Evolutionary conservation across 257 asterid species (phyloP).

Genomic region (Echites panduratus): DNA sequence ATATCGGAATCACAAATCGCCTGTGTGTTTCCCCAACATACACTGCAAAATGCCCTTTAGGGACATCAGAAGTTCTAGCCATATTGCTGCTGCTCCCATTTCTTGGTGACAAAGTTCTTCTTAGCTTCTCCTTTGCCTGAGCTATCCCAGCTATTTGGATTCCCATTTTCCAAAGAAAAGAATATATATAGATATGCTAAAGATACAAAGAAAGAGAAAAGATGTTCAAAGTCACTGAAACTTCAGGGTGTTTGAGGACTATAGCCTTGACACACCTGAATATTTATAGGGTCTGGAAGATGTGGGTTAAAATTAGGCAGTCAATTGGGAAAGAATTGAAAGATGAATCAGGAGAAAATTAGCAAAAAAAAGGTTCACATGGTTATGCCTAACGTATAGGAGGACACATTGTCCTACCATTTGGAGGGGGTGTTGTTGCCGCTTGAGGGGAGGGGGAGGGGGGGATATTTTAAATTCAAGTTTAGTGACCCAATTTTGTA

Average conservation of each 20-base stretch:
- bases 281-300: slow-evolving; percentile 17
- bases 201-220: no score
- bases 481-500: background rate
- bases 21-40: slow-evolving; percentile 23
- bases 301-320: no score
- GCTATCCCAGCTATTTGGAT: slow-evolving; percentile 39
- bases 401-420: slow-evolving; percentile 64
- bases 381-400: slow-evolving; percentile 58
- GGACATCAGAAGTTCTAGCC: slow-evolving; percentile 14
- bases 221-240: background rate
- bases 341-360: slow-evolving; percentile 38
- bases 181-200: no score
- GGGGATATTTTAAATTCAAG: no score
- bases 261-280: background rate
- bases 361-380: slow-evolving; percentile 56
- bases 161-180: slow-evolving; percentile 34
- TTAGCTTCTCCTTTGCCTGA: slow-evolving; percentile 51
- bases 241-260: slow-evolving; percentile 1
- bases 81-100: slow-evolving; percentile 30
- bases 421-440: no score
- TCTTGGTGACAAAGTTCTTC: slow-evolving; percentile 34
- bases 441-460: no score
- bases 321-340: background rate
- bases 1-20: slow-evolving; percentile 30
- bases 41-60: slow-evolving; percentile 26